A percentile compares a stretch with the other conserved stretches of the same genome.
These are phyloP conservation scores for Eutypa lata DNA, from an alignment of 2,329 filamentous ascomycete genomes.

Conservation along the genomic window DNA sequence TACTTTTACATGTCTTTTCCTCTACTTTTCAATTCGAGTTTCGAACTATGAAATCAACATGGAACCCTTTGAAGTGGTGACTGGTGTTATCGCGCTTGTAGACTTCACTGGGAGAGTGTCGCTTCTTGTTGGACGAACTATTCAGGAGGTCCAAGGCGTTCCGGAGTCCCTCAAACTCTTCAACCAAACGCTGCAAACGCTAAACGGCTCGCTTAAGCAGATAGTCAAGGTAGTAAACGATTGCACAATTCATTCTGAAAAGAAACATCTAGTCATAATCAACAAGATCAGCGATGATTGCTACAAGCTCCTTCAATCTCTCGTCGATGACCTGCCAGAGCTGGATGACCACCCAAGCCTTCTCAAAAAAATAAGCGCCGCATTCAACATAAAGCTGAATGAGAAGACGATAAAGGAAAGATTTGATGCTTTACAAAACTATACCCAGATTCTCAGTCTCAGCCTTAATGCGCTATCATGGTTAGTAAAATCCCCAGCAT, in stretches of 20 bases:
- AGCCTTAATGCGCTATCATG: neutral
- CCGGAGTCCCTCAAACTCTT: neutral
- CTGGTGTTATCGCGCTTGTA: neutral
- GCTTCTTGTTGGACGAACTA: neutral
- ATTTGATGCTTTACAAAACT: neutral
- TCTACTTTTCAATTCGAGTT: neutral
- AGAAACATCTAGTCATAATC: neutral
- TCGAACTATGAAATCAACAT: neutral
- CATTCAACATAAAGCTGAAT: neutral
- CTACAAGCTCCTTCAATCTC: neutral
- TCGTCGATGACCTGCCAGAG: neutral
- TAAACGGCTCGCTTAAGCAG: neutral
- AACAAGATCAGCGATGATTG: neutral
- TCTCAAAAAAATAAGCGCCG: neutral
- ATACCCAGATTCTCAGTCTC: neutral
- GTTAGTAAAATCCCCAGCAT: neutral
- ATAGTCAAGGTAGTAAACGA: neutral
- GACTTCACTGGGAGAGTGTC: neutral
- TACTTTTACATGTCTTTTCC: neutral
- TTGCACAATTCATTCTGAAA: neutral
- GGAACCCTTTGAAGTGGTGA: neutral
- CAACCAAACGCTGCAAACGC: neutral
- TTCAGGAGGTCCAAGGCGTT: neutral
- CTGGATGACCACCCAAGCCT: neutral
- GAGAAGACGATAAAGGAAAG: neutral